Base-by-base conservation (phyloP, 2,329 filamentous ascomycete species). In the Aureobasidium sp. region DNA sequence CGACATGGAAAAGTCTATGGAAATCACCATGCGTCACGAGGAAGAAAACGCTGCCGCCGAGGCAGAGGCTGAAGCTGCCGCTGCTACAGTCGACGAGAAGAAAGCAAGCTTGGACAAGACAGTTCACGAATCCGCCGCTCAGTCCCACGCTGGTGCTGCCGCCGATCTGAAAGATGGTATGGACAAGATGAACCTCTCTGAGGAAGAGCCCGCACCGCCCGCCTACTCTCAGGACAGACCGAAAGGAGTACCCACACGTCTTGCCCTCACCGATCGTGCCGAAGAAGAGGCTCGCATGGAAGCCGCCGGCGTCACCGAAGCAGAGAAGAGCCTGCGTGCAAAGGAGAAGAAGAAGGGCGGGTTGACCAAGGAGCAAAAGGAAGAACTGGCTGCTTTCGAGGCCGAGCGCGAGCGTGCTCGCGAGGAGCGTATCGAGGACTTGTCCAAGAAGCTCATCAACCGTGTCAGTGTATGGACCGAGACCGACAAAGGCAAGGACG, bases 1-100 rank as follows among this genome's bases (percentile, higher is more conserved):
- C 79, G 94, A 99, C 72, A 82, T 99, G 61, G 97, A 93, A 20
- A 91, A 91, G 71, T 96, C 92, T 48, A 97, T 99, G 93, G 94
- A 99, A 71, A 97, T 99, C 68, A 92, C 91, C 22, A 93, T 91
- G 86, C 82, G 89, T 62, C 86, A 87, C 64, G 85, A 86, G 74
- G 90, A 91, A 69, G 64, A 65, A 42, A 63, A 63, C 39, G 61
- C 62, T n/a, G 61, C 52, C 34, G 57, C 56, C 31, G 58, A 65
- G 8, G 52, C 49, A 29, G 60, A 55, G 31, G 49, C 34, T 12
- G 60, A 51, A 12, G 60, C 60, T 22, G 80, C 74, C 2, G 77
- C 80, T 31, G 78, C 81, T 41, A 82, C 81, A 5, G 80, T 82
- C 17, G 79, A 78, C 2, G 79, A 79, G n/a, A 77, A 78, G 62